Base-by-base conservation (phyloP, 2,329 filamentous ascomycete species). In the Colletotrichum endophyticum region DNA sequence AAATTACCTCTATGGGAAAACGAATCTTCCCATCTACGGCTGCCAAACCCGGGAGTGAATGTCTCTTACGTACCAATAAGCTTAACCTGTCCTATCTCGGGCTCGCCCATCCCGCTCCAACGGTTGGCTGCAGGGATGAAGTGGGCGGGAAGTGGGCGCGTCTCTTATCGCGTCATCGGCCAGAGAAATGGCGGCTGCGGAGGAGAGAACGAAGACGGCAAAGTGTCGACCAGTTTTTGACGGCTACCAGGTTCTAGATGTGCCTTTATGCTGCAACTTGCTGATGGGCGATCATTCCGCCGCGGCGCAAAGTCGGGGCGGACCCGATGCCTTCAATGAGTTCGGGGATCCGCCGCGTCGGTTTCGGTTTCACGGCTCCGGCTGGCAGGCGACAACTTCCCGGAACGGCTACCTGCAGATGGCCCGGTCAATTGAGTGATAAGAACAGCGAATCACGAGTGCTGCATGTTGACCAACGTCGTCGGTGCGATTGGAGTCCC, bases 111-210 rank as follows among this genome's bases (percentile, higher is more conserved):
- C 64, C 39, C 28, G 44, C 39, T 34, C 28, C n/a, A 67, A 30
- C 34, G 8, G 61, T 30, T 32, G 22, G n/a, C 12, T 32, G 39
- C 62, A 25, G 44, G 32, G 63, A 30, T 44, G 13, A 13, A 15
- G 34, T 32, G n/a, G n/a, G 34, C 53, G 70, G 70, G 34, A 72
- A 44, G 63, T 62, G 63, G 70, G 63, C n/a, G 68, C 27, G 53
- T 34, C 16, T n/a, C 44, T 49, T 22, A 39, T 73, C 63, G 70
- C 70, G 70, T 59, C 70, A 73, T 73, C 34, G 49, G 34, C n/a
- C 12, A 19, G 25, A 19, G 22, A 22, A 62, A 73, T 73, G 25
- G 53, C 63, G 63, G 63, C 25, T 49, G 15, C 63, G 63, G 63
- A 53, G 27, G 7, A 73, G 5, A 12, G 7, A 22, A 67, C 70